Evolutionary conservation across 257 asterid species (phyloP), one percentile per base, ranked within the genome.

Genomic region (Plantago elongata): DNA sequence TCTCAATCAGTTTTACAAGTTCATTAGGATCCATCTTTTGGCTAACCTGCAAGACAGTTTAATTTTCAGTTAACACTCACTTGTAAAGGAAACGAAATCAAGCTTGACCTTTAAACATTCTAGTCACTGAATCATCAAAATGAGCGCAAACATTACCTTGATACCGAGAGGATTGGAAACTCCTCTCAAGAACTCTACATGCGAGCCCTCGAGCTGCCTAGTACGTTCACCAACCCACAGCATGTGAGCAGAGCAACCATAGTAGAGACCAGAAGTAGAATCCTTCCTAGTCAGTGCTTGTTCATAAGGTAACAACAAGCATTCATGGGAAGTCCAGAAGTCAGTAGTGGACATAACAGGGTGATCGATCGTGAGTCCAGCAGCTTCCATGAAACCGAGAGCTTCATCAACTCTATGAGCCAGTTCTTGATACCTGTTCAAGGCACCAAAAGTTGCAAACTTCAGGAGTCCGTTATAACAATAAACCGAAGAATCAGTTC

Each of bases 341-440:
- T 88, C 94, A 3, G 96, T 88, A 17, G 91, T 73, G 16, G 94
- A 66, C 96, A 88, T 83, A 68, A 81, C 77, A 0, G 96, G 96
- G 65, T 88, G 96, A 70, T 88, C 96, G 4, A 78, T 60, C 1
- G 94, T 88, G 42, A 88, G 87, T 57, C 94, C 94, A 58, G 89
- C 87, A 44, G 96, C 91, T 74, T 82, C 84, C 96, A 88, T 85
- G 84, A 88, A 88, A 13, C 96, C 96, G 60, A 88, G 62, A 63
- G 96, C 91, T 69, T 88, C 96, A 37, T 88, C 96, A n/a, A 88
- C 94, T 62, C 96, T 70, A 72, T 88, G 91, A 59, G 96, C 96
- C 72, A 85, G 63, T 73, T 88, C 94, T 52, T 81, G 89, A 54
- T 88, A 88, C 89, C 96, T 88, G 62, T 47, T 16, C 57, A 75